phyloP scores from a whole-genome alignment of 352 stramenopile genomes.

The Phytophthora chlamydospora region DNA sequence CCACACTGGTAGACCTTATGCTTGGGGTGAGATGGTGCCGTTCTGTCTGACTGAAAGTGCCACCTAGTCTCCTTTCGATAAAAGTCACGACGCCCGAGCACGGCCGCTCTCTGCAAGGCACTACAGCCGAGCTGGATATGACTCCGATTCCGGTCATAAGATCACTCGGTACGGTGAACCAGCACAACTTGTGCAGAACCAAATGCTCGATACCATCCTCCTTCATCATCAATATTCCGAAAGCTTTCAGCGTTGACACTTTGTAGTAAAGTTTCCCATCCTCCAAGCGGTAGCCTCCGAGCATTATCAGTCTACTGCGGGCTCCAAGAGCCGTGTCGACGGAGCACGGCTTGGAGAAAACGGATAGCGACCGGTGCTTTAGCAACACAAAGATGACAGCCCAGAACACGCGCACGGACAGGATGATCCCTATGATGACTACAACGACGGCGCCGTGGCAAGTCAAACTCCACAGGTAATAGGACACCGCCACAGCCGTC shows the following conservation, averaged over 20 bases:
- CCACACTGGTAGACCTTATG: no score
- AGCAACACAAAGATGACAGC: constrained; percentile 1
- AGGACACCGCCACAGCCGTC: constrained; percentile 13
- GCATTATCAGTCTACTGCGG: constrained; percentile 4
- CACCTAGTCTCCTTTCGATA: constrained; percentile 1
- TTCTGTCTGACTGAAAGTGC: background rate
- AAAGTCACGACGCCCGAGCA: constrained; percentile 3
- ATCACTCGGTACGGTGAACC: constrained; percentile 1
- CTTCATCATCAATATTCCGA: constrained; percentile 10
- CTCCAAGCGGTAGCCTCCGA: constrained; percentile 5
- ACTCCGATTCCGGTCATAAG: constrained; percentile 1
- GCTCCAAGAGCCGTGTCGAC: constrained; percentile 6
- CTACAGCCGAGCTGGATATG: background rate
- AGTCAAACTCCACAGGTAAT: constrained; percentile 18
- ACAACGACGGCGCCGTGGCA: constrained; percentile 13
- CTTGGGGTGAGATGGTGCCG: no score
- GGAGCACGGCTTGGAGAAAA: constrained; percentile 9
- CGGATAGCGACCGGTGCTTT: constrained; percentile 7
- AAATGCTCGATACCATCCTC: constrained; percentile 6
- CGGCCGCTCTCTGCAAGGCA: constrained; percentile 3
- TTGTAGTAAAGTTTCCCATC: constrained; percentile 13
- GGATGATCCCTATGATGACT: constrained; percentile 3
- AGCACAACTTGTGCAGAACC: constrained; percentile 7
- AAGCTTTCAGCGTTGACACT: background rate
- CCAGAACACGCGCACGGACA: background rate